Evolutionary conservation across 108 stramenopile species (phyloP).

Genomic region (Skeletonema menzelii): DNA sequence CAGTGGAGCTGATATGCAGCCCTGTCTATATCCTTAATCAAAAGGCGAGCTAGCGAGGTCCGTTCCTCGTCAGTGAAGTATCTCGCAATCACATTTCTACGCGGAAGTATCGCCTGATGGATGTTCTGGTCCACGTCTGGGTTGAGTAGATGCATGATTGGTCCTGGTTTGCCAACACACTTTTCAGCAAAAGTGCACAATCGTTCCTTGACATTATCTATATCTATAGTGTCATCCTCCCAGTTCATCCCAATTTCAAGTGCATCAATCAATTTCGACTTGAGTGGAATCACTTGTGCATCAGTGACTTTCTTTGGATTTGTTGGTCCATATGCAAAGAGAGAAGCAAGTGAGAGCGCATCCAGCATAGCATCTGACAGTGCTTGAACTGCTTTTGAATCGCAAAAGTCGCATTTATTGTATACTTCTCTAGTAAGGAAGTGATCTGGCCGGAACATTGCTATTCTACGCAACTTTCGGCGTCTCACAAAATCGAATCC

Average conservation of each 20-base stretch:
- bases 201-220: constrained; percentile 22
- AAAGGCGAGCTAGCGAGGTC: constrained; percentile 38
- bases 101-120: constrained; percentile 4
- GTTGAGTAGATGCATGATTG: constrained; percentile 8
- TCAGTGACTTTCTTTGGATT: constrained; percentile 29
- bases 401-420: constrained; percentile 59
- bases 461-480: constrained; percentile 48
- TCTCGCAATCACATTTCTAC: constrained; percentile 5
- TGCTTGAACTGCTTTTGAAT: constrained; percentile 50
- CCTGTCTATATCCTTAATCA: constrained; percentile 55
- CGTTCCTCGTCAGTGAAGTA: constrained; percentile 51
- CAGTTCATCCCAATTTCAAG: constrained; percentile 28
- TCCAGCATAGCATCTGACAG: constrained; percentile 44
- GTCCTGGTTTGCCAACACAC: constrained; percentile 18
- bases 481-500: constrained; percentile 62
- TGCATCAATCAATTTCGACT: constrained; percentile 42
- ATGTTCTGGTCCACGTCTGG: constrained; percentile 10
- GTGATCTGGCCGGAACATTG: constrained; percentile 58
- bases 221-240: not conserved
- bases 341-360: constrained; percentile 24
- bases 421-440: constrained; percentile 41
- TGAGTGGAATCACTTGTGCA: constrained; percentile 47
- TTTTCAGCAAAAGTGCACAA: constrained; percentile 27
- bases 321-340: constrained; percentile 7
- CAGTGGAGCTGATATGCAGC: constrained; percentile 53